Conservation (phyloP, 805 yeast genomes). For the Wickerhamiella vanderwaltii region DNA sequence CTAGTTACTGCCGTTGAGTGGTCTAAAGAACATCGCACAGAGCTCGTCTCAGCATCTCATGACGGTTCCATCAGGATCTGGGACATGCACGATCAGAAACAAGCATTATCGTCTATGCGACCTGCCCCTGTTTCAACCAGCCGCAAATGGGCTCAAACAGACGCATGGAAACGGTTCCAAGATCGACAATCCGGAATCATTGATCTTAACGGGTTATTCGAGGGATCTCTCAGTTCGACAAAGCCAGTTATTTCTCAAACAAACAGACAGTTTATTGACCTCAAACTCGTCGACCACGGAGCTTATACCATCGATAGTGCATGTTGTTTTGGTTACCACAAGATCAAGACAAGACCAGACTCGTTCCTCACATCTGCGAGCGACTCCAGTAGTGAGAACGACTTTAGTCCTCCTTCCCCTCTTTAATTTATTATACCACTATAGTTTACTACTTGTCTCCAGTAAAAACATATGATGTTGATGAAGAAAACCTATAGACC, state of each 20-base stretch:
- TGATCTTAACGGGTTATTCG: slow-evolving; percentile 14
- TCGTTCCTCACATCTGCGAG: slow-evolving; percentile 11
- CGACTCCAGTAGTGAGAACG: slow-evolving; percentile 13
- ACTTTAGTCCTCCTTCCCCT: slow-evolving; percentile 15
- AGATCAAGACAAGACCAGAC: slow-evolving; percentile 12
- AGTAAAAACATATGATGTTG: no score
- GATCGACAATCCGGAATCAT: slow-evolving; percentile 19
- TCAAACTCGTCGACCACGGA: slow-evolving; percentile 18
- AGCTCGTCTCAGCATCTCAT: slow-evolving; percentile 45
- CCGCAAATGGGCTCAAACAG: slow-evolving; percentile 11
- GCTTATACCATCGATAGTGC: slow-evolving; percentile 25
- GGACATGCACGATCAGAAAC: slow-evolving; percentile 32
- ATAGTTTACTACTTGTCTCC: no score
- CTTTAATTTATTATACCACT: slow-evolving; percentile 9
- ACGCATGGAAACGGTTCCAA: slow-evolving; percentile 23
- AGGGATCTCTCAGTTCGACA: background rate
- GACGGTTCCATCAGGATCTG: slow-evolving; percentile 62
- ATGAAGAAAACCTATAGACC: no score
- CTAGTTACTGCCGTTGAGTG: slow-evolving; percentile 48
- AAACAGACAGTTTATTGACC: slow-evolving; percentile 22
- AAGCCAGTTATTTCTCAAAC: slow-evolving; percentile 21
- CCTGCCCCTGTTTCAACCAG: background rate
- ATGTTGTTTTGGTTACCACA: slow-evolving; percentile 27
- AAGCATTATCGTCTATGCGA: background rate
- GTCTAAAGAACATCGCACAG: slow-evolving; percentile 34